A percentile compares a stretch with the other conserved stretches of the same genome.
These are phyloP conservation scores for Podila clonocystis DNA, from an alignment of 192 early-diverging fungal species.

Conservation along the genomic window DNA sequence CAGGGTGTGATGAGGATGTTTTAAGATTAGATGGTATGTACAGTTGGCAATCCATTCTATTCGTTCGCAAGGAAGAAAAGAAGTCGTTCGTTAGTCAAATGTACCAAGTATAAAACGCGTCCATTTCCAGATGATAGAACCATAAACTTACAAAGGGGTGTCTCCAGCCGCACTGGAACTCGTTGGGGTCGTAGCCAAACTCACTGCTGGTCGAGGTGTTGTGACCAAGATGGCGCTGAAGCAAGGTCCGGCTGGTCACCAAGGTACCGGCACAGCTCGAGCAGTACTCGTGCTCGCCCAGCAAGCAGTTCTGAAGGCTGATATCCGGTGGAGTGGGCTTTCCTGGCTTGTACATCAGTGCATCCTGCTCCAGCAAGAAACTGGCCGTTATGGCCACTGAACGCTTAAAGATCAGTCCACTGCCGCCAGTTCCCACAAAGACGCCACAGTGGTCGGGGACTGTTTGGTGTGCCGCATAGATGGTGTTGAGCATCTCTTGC, in stretches of 20 bases:
- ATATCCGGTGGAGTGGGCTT: constrained; percentile 58
- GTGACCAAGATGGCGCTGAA: constrained; percentile 64
- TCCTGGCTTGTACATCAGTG: constrained; percentile 2
- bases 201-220: constrained; percentile 63
- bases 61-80: not conserved
- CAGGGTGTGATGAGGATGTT: not conserved
- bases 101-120: not conserved
- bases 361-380: constrained; percentile 35
- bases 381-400: constrained; percentile 44
- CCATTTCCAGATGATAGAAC: not conserved
- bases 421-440: constrained; percentile 67
- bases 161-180: constrained; percentile 68
- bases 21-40: constrained; percentile 39
- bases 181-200: constrained; percentile 53
- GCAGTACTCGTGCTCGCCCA: constrained; percentile 58
- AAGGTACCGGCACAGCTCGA: constrained; percentile 52
- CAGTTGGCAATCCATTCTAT: constrained; percentile 42
- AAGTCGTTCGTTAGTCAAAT: not conserved
- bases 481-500: constrained; percentile 59
- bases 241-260: constrained; percentile 57
- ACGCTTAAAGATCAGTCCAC: constrained; percentile 48
- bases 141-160: constrained; percentile 62
- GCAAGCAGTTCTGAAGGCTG: constrained; percentile 61
- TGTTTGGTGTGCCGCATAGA: constrained; percentile 55
- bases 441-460: constrained; percentile 62